Base-by-base conservation (phyloP, 495 filamentous ascomycete genomes). In the Tuber melanosporum region DNA sequence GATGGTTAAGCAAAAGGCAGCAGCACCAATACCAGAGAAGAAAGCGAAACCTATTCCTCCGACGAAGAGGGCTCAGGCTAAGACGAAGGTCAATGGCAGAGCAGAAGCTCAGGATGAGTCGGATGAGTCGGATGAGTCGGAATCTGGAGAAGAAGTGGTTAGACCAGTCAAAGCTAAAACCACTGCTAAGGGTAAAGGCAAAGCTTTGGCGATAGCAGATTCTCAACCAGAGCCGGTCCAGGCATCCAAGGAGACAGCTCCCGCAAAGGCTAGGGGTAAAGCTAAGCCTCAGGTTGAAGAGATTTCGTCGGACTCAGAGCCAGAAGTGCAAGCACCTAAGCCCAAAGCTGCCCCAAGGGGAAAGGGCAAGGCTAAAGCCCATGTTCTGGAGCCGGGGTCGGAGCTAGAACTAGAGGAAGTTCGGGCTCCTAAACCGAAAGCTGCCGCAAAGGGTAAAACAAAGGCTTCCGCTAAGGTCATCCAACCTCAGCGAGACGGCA, bases 21-120 rank as follows among this genome's bases (percentile, higher is more conserved):
- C 74, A 70, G 73, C 71, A 80, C 22, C 83, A 83, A 71, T 73
- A 45, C 74, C 22, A 80, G 82, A 44, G 79, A 81, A 43, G 74
- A 84, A 32, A 79, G 74, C 15, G 77, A 81, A 32, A 80, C 84
- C 46, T 76, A 77, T 32, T 80, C 82, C 22, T 75, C 84, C 32
- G 14, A 66, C 69, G 32, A 83, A 76, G 73, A 81, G 73, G 36
- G 17, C 71, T 4, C 73, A 49, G 20, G 39, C 71, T 10, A 22
- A 26, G 45, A 71, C 45, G 20, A 20, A 41, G 46, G 71, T 49
- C 41, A 73, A 79, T 41, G 32, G 43, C 15, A 20, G 36, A 9
- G 20, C 47, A 46, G 26, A 66, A 36, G 26, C 57, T 66, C 57
- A 36, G 57, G 57, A 7, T 26, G 42, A 17, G 47, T 36, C n/a